Evolutionary conservation across 2,329 filamentous ascomycete genomes (phyloP).

Genomic region (Fusarium verrucosum): DNA sequence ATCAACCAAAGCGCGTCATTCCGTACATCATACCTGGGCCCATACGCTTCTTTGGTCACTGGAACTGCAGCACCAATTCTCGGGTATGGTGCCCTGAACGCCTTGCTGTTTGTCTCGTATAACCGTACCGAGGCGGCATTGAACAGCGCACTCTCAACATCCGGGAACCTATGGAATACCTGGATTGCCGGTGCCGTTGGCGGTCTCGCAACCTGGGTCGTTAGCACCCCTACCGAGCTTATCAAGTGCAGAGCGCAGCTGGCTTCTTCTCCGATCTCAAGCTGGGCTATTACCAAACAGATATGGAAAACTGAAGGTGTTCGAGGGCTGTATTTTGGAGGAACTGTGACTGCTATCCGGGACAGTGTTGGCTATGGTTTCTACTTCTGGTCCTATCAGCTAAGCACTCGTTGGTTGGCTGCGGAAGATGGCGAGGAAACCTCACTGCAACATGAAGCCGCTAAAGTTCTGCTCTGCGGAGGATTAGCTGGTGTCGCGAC

Average conservation of each 20-base stretch:
- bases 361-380: constrained; percentile 96
- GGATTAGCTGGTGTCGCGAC: constrained; percentile 87
- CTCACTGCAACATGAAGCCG: constrained; percentile 56
- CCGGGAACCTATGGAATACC: constrained; percentile 68
- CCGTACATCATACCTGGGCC: constrained; percentile 35
- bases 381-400: constrained; percentile 94
- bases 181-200: constrained; percentile 84
- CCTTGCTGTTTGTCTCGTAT: constrained; percentile 88
- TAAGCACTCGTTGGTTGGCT: constrained; percentile 68
- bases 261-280: constrained; percentile 58
- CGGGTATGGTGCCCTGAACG: constrained; percentile 91
- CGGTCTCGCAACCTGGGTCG: constrained; percentile 84
- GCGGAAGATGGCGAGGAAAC: constrained; percentile 28
- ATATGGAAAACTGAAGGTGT: constrained; percentile 68
- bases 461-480: constrained; percentile 80
- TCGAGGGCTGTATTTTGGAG: constrained; percentile 81
- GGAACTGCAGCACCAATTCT: constrained; percentile 87
- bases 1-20: constrained; percentile 4
- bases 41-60: constrained; percentile 55
- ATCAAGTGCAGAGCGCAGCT: constrained; percentile 90
- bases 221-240: constrained; percentile 89
- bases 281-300: constrained; percentile 70
- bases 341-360: constrained; percentile 79
- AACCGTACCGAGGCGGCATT: constrained; percentile 80
- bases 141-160: constrained; percentile 48